Evolutionary conservation across 306 rosid species (phyloP), one percentile per base, ranked within the genome.

Genomic region (Lupinus albus): DNA sequence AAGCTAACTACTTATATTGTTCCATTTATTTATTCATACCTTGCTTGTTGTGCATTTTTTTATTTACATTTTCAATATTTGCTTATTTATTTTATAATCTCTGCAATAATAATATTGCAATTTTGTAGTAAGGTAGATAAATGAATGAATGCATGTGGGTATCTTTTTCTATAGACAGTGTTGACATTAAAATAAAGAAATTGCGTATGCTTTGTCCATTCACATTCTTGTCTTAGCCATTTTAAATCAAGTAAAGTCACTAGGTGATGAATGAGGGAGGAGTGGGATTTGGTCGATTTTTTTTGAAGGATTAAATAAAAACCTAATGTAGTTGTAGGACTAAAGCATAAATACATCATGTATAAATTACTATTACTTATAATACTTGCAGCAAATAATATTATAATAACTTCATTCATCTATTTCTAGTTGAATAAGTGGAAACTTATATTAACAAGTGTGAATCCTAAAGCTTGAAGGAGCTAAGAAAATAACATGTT

Each of bases 381-480:
- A 25, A 25, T 25, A 1, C 30, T 25, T 2, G 4, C 2, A 25
- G 30, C 30, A 25, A 25, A 25, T n/a, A n/a, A 56, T n/a, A n/a
- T n/a, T n/a, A n/a, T n/a, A n/a, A n/a, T n/a, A n/a, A n/a, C n/a
- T n/a, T n/a, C n/a, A n/a, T n/a, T n/a, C n/a, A 60, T 21, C 17
- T 28, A 35, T 35, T 21, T 33, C 8, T 35, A 50, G 64, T 41
- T 50, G 74, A 68, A 68, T 41, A 65, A 47, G 28, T 54, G 61
- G n/a, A 52, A 56, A 55, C 60, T 57, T 78, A 79, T 86, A 75
- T 76, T 65, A 69, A 59, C 76, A 63, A 42, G 47, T 42, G 77
- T 70, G 78, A 52, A 57, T 28, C 70, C 73, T 76, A 61, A 46
- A 35, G 28, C 17, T 14, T 13, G 72, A 6, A 71, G 5, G 38